Conservation (phyloP, 176 grass and related monocot genomes). For the Carex parvula region DNA sequence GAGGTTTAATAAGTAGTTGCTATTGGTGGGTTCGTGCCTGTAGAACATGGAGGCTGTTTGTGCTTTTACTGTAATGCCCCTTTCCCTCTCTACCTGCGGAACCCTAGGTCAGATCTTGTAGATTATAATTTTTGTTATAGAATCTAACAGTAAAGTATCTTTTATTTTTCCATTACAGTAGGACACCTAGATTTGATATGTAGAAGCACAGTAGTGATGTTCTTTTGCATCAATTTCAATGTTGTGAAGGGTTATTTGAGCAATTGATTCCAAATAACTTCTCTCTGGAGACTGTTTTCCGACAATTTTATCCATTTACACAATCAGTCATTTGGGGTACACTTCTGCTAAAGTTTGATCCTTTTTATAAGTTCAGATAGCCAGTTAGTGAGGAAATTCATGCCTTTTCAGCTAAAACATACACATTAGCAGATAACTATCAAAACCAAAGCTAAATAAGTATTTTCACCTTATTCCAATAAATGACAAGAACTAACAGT, state of each 20-base stretch:
- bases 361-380: too few relatives aligned
- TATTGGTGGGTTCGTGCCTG: constrained; percentile 19
- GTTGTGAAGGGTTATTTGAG: not conserved
- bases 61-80: constrained; percentile 95
- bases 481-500: not conserved
- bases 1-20: constrained; percentile 73
- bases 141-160: not conserved
- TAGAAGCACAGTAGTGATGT: not conserved
- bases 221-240: not conserved
- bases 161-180: not conserved
- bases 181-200: not conserved
- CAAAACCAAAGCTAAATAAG: not conserved
- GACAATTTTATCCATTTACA: not conserved
- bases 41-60: constrained; percentile 99
- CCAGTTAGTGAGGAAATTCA: not conserved
- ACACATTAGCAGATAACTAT: not conserved
- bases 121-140: not conserved
- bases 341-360: not conserved
- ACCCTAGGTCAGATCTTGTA: not conserved
- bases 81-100: constrained; percentile 85
- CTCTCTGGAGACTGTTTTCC: not conserved
- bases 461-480: not conserved
- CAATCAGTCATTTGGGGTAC: not conserved
- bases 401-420: not conserved
- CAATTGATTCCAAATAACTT: not conserved